Evolutionary conservation across 2,329 filamentous ascomycete genomes (phyloP).

Genomic region (Claviceps africana): DNA sequence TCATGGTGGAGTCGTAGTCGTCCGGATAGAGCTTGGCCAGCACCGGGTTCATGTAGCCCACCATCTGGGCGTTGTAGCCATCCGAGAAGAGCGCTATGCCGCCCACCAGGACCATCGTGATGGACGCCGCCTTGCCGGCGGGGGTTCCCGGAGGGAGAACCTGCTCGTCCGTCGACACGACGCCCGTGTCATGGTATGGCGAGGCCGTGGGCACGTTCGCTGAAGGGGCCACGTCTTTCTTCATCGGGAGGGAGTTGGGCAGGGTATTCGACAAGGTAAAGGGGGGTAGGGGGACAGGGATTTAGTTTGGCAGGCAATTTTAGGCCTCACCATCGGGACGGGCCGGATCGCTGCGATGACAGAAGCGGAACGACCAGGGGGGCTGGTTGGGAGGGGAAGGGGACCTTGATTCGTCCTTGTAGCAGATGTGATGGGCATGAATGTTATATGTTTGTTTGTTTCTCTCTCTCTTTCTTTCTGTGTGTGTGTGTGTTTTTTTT

Average conservation of each 20-base stretch:
- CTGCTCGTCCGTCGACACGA: neutral
- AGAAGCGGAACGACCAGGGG: neutral
- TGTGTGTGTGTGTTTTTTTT: neutral
- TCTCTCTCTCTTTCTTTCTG: neutral
- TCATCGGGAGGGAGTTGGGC: neutral
- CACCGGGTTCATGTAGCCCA: constrained; percentile 20
- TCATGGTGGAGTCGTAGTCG: constrained; percentile 19
- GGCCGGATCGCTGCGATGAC: neutral
- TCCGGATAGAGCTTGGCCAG: constrained; percentile 17
- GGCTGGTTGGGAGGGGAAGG: too few species aligned
- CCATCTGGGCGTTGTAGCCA: constrained; percentile 21
- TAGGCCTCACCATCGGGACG: neutral
- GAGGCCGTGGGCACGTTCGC: neutral
- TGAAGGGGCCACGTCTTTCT: neutral
- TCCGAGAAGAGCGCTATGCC: constrained; percentile 18
- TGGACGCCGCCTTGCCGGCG: neutral
- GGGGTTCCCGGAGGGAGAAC: neutral
- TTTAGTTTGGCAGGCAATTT: neutral
- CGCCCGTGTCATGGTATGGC: neutral
- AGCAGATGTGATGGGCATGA: neutral
- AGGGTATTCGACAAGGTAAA: neutral
- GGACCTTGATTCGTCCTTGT: neutral
- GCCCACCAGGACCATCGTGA: neutral
- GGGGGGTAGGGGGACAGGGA: too few species aligned
- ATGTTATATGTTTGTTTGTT: neutral